Percentiles rank a stretch among this genome's conserved stretches.
phyloP scores from a whole-genome alignment of 2,329 filamentous ascomycete genomes.

The Alternaria hordeiaustralica region DNA sequence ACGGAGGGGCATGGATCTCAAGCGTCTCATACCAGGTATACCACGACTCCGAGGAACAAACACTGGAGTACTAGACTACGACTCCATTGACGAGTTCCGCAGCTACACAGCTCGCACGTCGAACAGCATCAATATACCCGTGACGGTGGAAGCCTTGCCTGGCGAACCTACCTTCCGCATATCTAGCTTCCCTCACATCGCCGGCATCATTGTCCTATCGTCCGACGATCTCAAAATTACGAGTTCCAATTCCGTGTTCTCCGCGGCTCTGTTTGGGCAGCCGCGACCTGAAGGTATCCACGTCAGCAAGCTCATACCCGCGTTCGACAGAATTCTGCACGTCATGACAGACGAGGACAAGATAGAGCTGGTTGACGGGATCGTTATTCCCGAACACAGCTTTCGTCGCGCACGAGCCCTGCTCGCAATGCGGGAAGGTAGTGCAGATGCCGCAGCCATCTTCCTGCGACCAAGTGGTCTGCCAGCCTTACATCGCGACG shows the following conservation, averaged over 20 bases:
- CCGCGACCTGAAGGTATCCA: conserved; percentile 80
- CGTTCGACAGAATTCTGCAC: conserved; percentile 82
- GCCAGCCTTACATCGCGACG: conserved; percentile 85
- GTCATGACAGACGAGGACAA: conserved; percentile 88
- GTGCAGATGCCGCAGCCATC: conserved; percentile 73
- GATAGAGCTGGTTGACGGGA: conserved; percentile 84
- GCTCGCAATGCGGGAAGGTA: conserved; percentile 81
- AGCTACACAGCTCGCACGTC: conserved; percentile 86
- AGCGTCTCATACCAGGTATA: conserved; percentile 79
- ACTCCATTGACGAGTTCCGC: conserved; percentile 71
- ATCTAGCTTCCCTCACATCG: conserved; percentile 96
- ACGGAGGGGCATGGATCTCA: conserved; percentile 74
- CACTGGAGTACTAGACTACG: conserved; percentile 78
- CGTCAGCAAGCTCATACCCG: conserved; percentile 81
- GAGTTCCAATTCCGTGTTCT: conserved; percentile 95
- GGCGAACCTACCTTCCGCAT: conserved; percentile 77
- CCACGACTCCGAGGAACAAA: conserved; percentile 76
- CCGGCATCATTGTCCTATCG: conserved; percentile 92
- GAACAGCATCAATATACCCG: conserved; percentile 80
- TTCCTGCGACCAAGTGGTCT: conserved; percentile 87
- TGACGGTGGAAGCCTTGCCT: conserved; percentile 76
- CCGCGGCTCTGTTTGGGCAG: conserved; percentile 88
- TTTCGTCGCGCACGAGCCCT: conserved; percentile 89
- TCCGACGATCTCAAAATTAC: conserved; percentile 78
- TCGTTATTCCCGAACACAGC: conserved; percentile 94